Evolutionary conservation across 805 yeast species (phyloP), one percentile per base, ranked within the genome.

Genomic region (Barnettozyma botsteinii): DNA sequence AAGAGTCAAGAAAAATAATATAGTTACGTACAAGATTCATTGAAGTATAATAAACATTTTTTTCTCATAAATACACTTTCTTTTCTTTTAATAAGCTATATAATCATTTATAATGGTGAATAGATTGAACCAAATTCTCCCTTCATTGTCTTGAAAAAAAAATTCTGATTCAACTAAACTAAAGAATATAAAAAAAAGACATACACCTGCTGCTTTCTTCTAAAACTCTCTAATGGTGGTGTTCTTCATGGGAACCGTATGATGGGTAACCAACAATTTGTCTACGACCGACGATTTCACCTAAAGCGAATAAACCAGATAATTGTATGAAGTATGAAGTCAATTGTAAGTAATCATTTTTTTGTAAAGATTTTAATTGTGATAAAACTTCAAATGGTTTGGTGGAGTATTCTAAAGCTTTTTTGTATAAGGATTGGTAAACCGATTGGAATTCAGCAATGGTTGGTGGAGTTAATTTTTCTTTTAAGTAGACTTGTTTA

Each of bases 261-360:
- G 72, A 57, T 59, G 85, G 85, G 74, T 93, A 91, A 53, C 97
- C 96, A 59, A 88, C 85, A 46, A 93, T 55, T 58, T 85, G 79
- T 73, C 98, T 84, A 75, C 98, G 87, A 60, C 98, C 98, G 59
- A 93, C 74, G 53, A 89, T 79, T 75, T 93, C 98, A 62, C 98
- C 98, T 34, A 91, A 73, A 21, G 97, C 79, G 68, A 88, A 93
- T 62, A 89, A 75, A 49, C 97, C 98, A 51, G 85, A 70, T 41
- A 91, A 67, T 70, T 93, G 98, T 52, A 88, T 67, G 52, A 79
- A 80, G 66, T 77, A 79, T 28, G 89, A 81, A 54, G 82, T 81
- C 62, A 74, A 84, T 66, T 76, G 79, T 54, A 78, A 64, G 50
- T 67, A 72, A 57, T 73, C 72, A 52, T 74, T 79, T 63, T 73